phyloP scores from a whole-genome alignment of 2,329 filamentous ascomycete species.

The Colletotrichum lupini region DNA sequence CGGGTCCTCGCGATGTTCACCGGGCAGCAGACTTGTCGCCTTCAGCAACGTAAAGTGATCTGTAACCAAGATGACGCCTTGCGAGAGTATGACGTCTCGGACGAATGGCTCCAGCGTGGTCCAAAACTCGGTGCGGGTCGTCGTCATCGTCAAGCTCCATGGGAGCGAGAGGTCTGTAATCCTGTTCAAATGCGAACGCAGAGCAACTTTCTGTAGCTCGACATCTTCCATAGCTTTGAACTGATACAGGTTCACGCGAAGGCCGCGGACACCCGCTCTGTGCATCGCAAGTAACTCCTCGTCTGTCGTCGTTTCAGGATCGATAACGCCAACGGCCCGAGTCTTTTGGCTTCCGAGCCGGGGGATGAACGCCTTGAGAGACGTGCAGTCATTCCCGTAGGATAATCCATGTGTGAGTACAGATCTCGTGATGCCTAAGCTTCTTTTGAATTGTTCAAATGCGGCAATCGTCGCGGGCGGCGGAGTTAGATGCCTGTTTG shows the following conservation, averaged over 20 bases:
- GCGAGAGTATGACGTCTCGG: slow-evolving; percentile 35
- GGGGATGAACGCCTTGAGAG: slow-evolving; percentile 44
- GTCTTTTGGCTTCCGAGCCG: slow-evolving; percentile 42
- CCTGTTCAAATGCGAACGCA: slow-evolving; percentile 43
- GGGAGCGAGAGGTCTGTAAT: slow-evolving; percentile 37
- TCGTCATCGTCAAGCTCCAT: slow-evolving; percentile 47
- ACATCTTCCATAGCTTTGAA: slow-evolving; percentile 50
- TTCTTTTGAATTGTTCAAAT: slow-evolving; percentile 35
- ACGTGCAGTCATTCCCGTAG: slow-evolving; percentile 49
- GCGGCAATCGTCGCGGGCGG: slow-evolving; percentile 20
- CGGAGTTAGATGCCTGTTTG: slow-evolving; percentile 24
- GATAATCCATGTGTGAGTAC: slow-evolving; percentile 50
- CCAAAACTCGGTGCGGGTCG: slow-evolving; percentile 46
- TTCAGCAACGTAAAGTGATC: slow-evolving; percentile 52
- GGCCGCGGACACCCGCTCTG: slow-evolving; percentile 44
- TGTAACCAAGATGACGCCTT: slow-evolving; percentile 44
- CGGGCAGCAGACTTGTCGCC: slow-evolving; percentile 44
- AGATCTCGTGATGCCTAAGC: slow-evolving; percentile 44
- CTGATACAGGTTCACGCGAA: slow-evolving; percentile 49
- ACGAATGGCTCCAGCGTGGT: slow-evolving; percentile 39
- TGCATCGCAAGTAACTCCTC: slow-evolving; percentile 41
- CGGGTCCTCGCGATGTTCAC: slow-evolving; percentile 38
- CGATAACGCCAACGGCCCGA: slow-evolving; percentile 44
- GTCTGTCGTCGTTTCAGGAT: slow-evolving; percentile 40
- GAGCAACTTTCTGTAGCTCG: slow-evolving; percentile 44